Base-by-base conservation (phyloP, 2,329 filamentous ascomycete species). In the Aspergillus felis region DNA sequence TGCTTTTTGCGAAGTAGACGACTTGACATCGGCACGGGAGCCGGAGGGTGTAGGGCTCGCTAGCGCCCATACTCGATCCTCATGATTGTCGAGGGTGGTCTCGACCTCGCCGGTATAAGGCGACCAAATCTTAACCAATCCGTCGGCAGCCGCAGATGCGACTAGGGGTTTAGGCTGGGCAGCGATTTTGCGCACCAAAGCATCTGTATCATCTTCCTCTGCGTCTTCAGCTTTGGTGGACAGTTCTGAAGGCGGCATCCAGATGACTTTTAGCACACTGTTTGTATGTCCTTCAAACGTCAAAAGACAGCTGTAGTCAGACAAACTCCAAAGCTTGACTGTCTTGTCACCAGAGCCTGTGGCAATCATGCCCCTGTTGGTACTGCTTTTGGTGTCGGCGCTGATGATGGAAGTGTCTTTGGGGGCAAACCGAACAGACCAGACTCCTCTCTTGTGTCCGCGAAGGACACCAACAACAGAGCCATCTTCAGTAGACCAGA, bases 281-380 rank as follows among this genome's bases (percentile, higher is more conserved):
- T 97, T 95, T 4, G 92, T 93, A 74, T 99, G 94, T 0, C 94
- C 94, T 75, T 99, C 95, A 56, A 97, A 94, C 0, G 94, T 97
- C 57, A 93, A 83, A 49, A 99, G 79, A 74, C 94, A 99, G 63
- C 87, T 91, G 76, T 97, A 99, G 74, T 96, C 92, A 2, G 88
- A 84, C 60, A 99, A 79, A 71, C 85, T 97, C 95, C 95, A 99
- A 9, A 99, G 83, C 73, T 96, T 95, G 68, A 97, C 84, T 0
- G 91, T 97, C 77, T 97, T 97, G 75, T 99, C 94, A 68, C 93
- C 94, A 65, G 91, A 95, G 38, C 92, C 94, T 0, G 94, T 97
- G 28, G 96, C 83, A 12, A 96, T 81, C 49, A 96, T 82, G 2
- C 93, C 93, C 70, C 91, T 91, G 55, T 85, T 88, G 27, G 79